These are phyloP conservation scores for Pythium diclinum DNA, from an alignment of 352 stramenopile species.

Conservation along the genomic window DNA sequence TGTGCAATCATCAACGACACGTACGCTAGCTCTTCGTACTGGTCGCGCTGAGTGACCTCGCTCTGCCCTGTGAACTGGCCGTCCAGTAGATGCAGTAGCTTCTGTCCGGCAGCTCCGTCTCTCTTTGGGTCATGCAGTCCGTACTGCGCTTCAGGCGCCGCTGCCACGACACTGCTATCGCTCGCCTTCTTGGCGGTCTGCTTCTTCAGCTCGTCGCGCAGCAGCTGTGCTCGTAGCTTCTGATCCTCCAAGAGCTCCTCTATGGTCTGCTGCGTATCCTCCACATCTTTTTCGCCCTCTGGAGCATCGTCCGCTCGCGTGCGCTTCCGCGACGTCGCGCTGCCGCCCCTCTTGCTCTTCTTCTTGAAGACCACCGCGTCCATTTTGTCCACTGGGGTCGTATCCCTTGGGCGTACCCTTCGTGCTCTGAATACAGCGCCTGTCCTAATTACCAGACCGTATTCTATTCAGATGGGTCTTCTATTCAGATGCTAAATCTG, in stretches of 20 bases:
- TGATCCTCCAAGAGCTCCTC: constrained; percentile 75
- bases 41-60: constrained; percentile 52
- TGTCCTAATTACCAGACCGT: neutral
- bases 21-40: constrained; percentile 73
- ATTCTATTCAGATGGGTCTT: neutral
- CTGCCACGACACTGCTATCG: constrained; percentile 8
- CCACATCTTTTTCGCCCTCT: constrained; percentile 15
- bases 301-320: constrained; percentile 27
- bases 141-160: constrained; percentile 33
- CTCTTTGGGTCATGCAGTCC: constrained; percentile 77
- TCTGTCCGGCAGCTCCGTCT: constrained; percentile 60
- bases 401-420: neutral
- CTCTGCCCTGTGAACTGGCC: constrained; percentile 81
- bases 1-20: neutral
- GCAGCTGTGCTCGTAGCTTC: constrained; percentile 44
- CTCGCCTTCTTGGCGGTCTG: constrained; percentile 16
- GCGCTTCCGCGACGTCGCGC: constrained; percentile 35
- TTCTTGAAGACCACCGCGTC: constrained; percentile 60
- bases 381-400: constrained; percentile 14
- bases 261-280: constrained; percentile 48
- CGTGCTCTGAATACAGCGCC: neutral
- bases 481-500: neutral
- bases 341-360: constrained; percentile 34
- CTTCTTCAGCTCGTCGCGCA: constrained; percentile 34
- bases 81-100: constrained; percentile 69